Evolutionary conservation across 768 basidiomycete species (phyloP).

Genomic region (Hygrocybe coccinea): DNA sequence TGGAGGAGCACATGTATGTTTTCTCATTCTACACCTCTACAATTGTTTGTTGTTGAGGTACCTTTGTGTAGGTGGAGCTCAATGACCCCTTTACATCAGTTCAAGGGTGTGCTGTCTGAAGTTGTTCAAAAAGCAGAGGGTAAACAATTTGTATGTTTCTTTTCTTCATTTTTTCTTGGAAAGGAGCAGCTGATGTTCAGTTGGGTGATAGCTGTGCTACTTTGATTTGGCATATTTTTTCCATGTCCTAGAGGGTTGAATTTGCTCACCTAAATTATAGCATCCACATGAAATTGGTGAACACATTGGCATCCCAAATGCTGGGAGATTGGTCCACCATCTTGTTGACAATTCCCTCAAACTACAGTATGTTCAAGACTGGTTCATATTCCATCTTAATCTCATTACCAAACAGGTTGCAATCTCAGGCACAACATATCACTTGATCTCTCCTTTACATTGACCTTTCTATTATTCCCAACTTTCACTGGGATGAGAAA

Average conservation of each 20-base stretch:
- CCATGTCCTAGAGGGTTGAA: background rate
- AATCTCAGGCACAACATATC: conserved; percentile 95
- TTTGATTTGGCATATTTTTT: conserved; percentile 65
- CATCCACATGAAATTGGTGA: conserved; percentile 91
- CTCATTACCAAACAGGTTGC: conserved; percentile 48
- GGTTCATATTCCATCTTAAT: too few relatives aligned
- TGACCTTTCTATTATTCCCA: conserved; percentile 88
- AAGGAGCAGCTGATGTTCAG: background rate
- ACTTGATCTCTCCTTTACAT: conserved; percentile 89
- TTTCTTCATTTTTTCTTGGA: too few relatives aligned
- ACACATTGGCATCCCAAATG: conserved; percentile 88
- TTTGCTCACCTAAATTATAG: too few relatives aligned
- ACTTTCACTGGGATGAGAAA: too few relatives aligned
- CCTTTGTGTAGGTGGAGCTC: too few relatives aligned
- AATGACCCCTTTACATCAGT: too few relatives aligned
- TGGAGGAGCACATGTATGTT: conserved; percentile 74
- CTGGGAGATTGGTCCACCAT: conserved; percentile 85
- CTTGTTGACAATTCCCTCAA: conserved; percentile 97
- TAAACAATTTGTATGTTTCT: too few relatives aligned
- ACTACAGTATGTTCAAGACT: conserved; percentile 55
- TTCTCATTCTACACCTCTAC: background rate
- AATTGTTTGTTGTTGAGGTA: conserved; percentile 14
- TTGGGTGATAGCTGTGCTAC: conserved; percentile 65
- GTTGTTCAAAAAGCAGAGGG: too few relatives aligned
- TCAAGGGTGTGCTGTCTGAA: too few relatives aligned